These are phyloP conservation scores for Aureobasidium zeae DNA, from an alignment of 2,329 filamentous ascomycete species.

Conservation along the genomic window DNA sequence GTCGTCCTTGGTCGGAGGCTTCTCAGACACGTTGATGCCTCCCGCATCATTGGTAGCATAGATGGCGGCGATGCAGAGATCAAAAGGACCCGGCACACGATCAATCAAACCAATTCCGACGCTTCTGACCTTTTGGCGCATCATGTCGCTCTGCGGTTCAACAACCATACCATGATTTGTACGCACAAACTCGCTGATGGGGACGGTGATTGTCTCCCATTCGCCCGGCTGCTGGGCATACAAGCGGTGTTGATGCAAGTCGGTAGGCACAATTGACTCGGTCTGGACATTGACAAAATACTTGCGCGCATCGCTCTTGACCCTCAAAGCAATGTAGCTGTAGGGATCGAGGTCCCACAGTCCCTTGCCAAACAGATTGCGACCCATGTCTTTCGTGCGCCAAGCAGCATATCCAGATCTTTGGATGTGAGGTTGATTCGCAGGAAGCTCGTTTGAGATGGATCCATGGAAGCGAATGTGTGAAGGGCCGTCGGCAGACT, in stretches of 20 bases:
- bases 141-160: conserved; percentile 83
- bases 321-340: conserved; percentile 71
- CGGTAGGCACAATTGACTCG: conserved; percentile 85
- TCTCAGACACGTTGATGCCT: conserved; percentile 28
- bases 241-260: conserved; percentile 87
- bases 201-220: conserved; percentile 93
- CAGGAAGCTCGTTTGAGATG: conserved; percentile 78
- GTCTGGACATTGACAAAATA: conserved; percentile 96
- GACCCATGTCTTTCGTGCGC: conserved; percentile 65
- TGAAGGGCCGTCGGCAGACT: conserved; percentile 41
- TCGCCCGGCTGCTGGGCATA: conserved; percentile 69
- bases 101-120: conserved; percentile 86
- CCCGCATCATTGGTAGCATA: conserved; percentile 73
- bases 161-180: conserved; percentile 89
- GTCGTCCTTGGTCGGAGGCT: conserved; percentile 2
- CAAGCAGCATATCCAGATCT: conserved; percentile 84
- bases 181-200: conserved; percentile 85
- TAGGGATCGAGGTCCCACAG: conserved; percentile 89
- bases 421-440: conserved; percentile 62
- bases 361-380: conserved; percentile 75
- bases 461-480: conserved; percentile 77
- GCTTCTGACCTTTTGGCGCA: conserved; percentile 75
- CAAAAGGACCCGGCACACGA: conserved; percentile 77
- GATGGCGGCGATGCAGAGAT: conserved; percentile 72
- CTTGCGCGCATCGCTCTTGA: conserved; percentile 82